These are phyloP conservation scores for Dactylella cylindrospora DNA, from an alignment of 2,329 filamentous ascomycete genomes.

Conservation along the genomic window DNA sequence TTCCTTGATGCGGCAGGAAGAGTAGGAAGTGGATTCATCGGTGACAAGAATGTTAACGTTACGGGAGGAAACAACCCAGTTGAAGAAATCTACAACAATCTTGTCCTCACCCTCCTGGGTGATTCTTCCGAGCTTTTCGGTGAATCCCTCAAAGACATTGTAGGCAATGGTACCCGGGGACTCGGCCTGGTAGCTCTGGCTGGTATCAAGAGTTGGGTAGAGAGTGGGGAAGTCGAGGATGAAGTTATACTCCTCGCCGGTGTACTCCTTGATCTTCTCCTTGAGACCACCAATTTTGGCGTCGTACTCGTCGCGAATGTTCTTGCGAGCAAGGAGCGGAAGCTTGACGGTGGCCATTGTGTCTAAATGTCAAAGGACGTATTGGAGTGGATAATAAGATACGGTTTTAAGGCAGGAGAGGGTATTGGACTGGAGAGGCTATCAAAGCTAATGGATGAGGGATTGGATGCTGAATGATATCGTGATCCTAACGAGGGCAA, in stretches of 20 bases:
- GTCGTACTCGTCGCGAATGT: constrained; percentile 32
- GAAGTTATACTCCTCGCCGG: constrained; percentile 32
- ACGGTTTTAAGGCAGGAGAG: constrained; percentile 8
- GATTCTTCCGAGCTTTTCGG: constrained; percentile 4
- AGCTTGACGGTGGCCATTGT: constrained; percentile 39
- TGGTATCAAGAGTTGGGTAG: constrained; percentile 6
- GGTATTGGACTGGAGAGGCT: constrained; percentile 14
- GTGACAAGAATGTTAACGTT: constrained; percentile 24
- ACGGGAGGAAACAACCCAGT: constrained; percentile 14
- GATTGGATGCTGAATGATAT: constrained; percentile 19
- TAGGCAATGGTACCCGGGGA: constrained; percentile 33
- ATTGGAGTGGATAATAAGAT: constrained; percentile 3
- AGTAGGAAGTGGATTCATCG: constrained; percentile 11
- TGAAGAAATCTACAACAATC: constrained; percentile 21
- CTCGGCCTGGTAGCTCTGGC: constrained; percentile 21
- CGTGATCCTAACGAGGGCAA: constrained; percentile 15
- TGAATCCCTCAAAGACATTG: constrained; percentile 13
- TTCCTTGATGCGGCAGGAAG: constrained; percentile 20
- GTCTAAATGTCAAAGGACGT: not conserved
- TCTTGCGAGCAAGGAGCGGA: constrained; percentile 32
- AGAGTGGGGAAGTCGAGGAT: constrained; percentile 22
- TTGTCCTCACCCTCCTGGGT: constrained; percentile 13
- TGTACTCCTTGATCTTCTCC: constrained; percentile 22
- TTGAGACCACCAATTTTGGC: constrained; percentile 3
- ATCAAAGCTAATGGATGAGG: constrained; percentile 27